Percentiles rank a stretch among this genome's conserved stretches.
Evolutionary conservation across 2,329 filamentous ascomycete genomes (phyloP).

Genomic region (Venturia oleaginea): DNA sequence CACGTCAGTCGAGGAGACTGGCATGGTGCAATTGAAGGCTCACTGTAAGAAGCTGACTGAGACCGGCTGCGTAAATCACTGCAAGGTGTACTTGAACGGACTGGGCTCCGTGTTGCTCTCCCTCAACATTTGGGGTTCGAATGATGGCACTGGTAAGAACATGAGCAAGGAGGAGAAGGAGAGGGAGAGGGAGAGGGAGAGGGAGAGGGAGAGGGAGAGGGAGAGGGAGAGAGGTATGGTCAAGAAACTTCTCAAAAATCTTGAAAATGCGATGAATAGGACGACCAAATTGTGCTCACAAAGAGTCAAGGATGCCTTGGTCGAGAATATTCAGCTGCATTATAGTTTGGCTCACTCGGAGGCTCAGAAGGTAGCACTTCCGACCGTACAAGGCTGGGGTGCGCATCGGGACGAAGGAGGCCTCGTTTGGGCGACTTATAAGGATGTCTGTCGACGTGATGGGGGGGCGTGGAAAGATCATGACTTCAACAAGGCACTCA

Average conservation of each 20-base stretch:
- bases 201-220: constrained; percentile 31
- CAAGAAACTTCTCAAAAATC: constrained; percentile 30
- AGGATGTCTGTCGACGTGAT: constrained; percentile 44
- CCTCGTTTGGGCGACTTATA: constrained; percentile 45
- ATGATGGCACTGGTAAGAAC: constrained; percentile 32
- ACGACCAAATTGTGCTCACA: neutral
- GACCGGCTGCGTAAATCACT: constrained; percentile 35
- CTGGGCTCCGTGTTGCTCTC: constrained; percentile 42
- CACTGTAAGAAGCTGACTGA: constrained; percentile 53
- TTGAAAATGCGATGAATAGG: constrained; percentile 17
- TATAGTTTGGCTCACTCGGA: constrained; percentile 31
- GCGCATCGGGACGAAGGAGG: constrained; percentile 35
- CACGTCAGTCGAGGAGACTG: constrained; percentile 43
- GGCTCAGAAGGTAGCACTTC: constrained; percentile 30
- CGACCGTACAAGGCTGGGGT: constrained; percentile 29
- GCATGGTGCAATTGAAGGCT: constrained; percentile 48
- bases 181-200: constrained; percentile 23
- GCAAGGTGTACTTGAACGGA: constrained; percentile 42
- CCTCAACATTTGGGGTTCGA: constrained; percentile 41
- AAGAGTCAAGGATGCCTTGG: constrained; percentile 33
- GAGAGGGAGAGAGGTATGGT: constrained; percentile 31
- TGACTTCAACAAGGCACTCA: constrained; percentile 34
- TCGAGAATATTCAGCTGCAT: constrained; percentile 39
- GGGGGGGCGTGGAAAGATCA: constrained; percentile 30
- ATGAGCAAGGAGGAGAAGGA: constrained; percentile 33